Evolutionary conservation across 495 filamentous ascomycete genomes (phyloP), one percentile per base, ranked within the genome.

Genomic region (Apodospora peruviana): DNA sequence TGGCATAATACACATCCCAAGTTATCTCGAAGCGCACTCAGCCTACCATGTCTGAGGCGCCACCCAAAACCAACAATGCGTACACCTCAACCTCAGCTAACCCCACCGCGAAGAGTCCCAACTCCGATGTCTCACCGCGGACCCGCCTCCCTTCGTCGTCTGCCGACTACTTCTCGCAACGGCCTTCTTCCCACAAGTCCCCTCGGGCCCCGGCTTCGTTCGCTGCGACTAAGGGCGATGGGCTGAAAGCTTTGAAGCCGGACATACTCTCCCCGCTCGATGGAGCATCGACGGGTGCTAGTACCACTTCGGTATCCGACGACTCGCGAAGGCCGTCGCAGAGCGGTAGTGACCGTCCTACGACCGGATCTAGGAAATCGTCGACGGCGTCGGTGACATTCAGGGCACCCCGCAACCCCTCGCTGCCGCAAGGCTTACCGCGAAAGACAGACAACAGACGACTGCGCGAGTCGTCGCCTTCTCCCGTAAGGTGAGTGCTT

Each of bases 391-490:
- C 67, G 22, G 65, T 76, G 1, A 61, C 65, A 19, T 74, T 74
- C 54, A 65, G 65, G 16, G 51, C 58, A 27, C 66, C 64, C 10
- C 56, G 57, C 5, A 67, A 74, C 47, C 70, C 72, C 5, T 61
- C 61, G 25, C 63, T 76, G 16, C 72, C 72, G 17, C 72, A 74
- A 39, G 72, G 72, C 21, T 39, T 56, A 5, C 69, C 69, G 44
- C 68, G 70, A 27, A 71, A 65, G 41, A 71, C 71, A 23, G 65
- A 67, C 41, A 67, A 63, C 45, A 55, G 45, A 40, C 61, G 72
- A 16, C 64, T 72, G 25, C 60, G 69, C 36, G 62, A 64, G n/a
- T 68, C 68, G 22, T 76, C 72, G n/a, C 72, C 71, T 23, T 67
- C 67, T 36, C 69, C 72, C 41, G 56, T 61, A 48, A 73, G 62